A percentile compares a stretch with the other conserved stretches of the same genome.
Evolutionary conservation across 2,329 filamentous ascomycete species (phyloP).

Genomic region (Pestalotiopsis sp.): DNA sequence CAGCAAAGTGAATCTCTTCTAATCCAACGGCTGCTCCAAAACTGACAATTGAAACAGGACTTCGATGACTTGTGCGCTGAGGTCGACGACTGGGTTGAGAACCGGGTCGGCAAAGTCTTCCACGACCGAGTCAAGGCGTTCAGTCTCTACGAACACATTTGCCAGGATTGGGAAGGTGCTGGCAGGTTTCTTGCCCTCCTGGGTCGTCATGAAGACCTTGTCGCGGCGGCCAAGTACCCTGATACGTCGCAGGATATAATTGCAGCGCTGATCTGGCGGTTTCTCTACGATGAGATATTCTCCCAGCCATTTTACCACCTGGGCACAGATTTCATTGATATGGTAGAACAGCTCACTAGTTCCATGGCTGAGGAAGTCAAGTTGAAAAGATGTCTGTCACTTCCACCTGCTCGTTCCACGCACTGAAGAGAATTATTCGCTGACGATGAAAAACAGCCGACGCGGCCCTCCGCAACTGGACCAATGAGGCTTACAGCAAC

Average conservation of each 20-base stretch:
- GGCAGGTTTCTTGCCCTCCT: not conserved
- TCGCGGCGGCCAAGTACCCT: not conserved
- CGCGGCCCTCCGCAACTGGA: too few relatives aligned
- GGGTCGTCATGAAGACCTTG: not conserved
- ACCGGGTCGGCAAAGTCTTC: conserved; percentile 32
- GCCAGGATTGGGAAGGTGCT: conserved; percentile 20
- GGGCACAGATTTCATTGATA: not conserved
- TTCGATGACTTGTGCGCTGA: conserved; percentile 34
- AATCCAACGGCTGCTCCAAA: too few relatives aligned
- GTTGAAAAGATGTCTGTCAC: not conserved
- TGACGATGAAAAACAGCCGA: too few relatives aligned
- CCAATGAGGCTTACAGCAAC: too few relatives aligned
- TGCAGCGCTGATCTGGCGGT: not conserved
- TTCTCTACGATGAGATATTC: not conserved
- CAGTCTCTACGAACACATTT: conserved; percentile 22
- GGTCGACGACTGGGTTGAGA: conserved; percentile 36
- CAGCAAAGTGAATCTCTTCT: conserved; percentile 14
- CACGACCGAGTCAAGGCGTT: conserved; percentile 21
- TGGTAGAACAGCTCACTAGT: not conserved
- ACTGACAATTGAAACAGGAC: conserved; percentile 26
- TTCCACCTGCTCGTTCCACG: not conserved
- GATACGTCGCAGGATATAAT: not conserved
- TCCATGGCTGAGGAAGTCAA: not conserved
- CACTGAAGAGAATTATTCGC: too few relatives aligned
- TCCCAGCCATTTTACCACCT: not conserved